Evolutionary conservation across 371 early-diverging fungal genomes (phyloP).

Genomic region (Mortierella sp.): DNA sequence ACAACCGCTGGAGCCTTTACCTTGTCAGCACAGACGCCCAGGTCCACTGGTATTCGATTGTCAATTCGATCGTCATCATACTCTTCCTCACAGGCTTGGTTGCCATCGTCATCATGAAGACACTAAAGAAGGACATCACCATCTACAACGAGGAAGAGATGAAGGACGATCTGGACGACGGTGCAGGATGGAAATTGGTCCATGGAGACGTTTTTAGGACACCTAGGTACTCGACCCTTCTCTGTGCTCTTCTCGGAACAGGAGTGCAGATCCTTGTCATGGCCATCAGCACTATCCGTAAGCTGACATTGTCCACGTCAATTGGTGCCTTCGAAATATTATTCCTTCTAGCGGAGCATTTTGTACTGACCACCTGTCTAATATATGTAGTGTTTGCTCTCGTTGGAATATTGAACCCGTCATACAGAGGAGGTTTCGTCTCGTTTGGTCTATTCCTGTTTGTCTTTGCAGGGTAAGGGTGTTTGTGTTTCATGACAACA

Average conservation of each 20-base stretch:
- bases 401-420: constrained; percentile 84
- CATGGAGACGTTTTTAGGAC: constrained; percentile 91
- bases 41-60: constrained; percentile 72
- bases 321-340: too few species aligned
- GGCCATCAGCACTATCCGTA: constrained; percentile 63
- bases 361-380: too few species aligned
- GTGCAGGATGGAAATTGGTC: constrained; percentile 93
- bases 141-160: constrained; percentile 81
- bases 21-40: constrained; percentile 56
- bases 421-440: constrained; percentile 78
- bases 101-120: constrained; percentile 85
- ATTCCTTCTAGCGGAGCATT: too few species aligned
- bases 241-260: constrained; percentile 82
- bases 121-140: constrained; percentile 88
- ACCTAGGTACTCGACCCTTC: constrained; percentile 66
- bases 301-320: constrained; percentile 8
- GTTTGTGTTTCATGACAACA: too few species aligned
- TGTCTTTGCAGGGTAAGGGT: constrained; percentile 75
- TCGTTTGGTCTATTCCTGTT: constrained; percentile 79
- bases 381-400: constrained; percentile 70
- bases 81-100: constrained; percentile 87
- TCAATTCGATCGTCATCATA: constrained; percentile 82
- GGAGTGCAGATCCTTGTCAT: constrained; percentile 83
- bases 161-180: constrained; percentile 90
- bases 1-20: constrained; percentile 67